phyloP scores from a whole-genome alignment of 106 monocot genomes.

The Apostasia ramifera region DNA sequence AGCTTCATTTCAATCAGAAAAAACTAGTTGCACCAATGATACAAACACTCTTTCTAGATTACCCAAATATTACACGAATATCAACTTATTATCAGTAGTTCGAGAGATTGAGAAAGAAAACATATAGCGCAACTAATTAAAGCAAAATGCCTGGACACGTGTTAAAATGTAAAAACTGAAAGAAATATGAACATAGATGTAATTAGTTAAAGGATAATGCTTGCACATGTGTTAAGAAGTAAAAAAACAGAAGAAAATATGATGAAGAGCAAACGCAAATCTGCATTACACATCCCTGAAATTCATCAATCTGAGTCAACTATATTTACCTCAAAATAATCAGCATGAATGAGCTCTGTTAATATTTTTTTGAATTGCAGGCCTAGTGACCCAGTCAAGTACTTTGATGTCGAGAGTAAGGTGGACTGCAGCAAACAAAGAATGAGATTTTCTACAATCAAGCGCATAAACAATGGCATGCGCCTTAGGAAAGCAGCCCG shows the following conservation, averaged over 20 bases:
- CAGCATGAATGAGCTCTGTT: conserved; percentile 80
- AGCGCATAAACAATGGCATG: conserved; percentile 61
- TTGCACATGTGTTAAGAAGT: too few species aligned
- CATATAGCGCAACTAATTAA: too few species aligned
- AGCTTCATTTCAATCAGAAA: neutral
- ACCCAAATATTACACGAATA: too few species aligned
- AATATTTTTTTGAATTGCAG: conserved; percentile 85
- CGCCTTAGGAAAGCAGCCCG: conserved; percentile 88
- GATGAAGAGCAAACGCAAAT: neutral
- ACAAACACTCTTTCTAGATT: too few species aligned
- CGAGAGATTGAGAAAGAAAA: too few species aligned
- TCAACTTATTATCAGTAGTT: too few species aligned
- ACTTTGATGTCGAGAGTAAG: conserved; percentile 81
- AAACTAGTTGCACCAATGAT: neutral
- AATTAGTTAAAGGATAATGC: too few species aligned
- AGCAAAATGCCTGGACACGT: too few species aligned
- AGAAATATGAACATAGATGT: too few species aligned
- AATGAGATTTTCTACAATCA: conserved; percentile 80
- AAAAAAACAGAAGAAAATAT: neutral
- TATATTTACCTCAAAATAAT: conserved; percentile 84
- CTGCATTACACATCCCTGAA: neutral
- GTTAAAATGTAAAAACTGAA: too few species aligned
- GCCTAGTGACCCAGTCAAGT: conserved; percentile 75
- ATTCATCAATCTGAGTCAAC: neutral
- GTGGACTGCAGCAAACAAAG: conserved; percentile 92